A percentile compares a stretch with the other conserved stretches of the same genome.
Conservation (phyloP, 164 flowering plant species). For the Protea cynaroides region DNA sequence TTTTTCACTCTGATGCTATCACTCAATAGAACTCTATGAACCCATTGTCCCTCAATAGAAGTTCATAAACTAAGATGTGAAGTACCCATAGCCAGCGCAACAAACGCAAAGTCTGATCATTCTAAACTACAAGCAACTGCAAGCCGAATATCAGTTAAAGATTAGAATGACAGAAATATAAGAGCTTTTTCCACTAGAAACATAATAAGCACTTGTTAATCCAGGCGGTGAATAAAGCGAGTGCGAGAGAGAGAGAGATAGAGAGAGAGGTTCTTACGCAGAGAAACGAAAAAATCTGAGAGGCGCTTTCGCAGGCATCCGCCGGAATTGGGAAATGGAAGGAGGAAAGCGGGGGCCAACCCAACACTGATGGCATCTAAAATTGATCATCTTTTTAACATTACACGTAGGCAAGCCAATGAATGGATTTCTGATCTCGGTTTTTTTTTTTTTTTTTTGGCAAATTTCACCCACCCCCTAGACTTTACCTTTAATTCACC, state of each 20-base stretch:
- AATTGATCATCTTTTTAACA: too few relatives aligned
- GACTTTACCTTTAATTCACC: too few relatives aligned
- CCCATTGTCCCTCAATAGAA: too few relatives aligned
- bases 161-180: not conserved
- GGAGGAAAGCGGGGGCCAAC: constrained; percentile 1
- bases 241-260: not conserved
- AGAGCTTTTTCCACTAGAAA: not conserved
- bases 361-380: too few relatives aligned
- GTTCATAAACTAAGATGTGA: too few relatives aligned
- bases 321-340: not conserved
- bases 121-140: not conserved
- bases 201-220: not conserved
- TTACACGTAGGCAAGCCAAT: too few relatives aligned
- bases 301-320: not conserved
- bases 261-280: constrained; percentile 9
- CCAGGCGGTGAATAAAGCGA: not conserved
- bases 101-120: not conserved
- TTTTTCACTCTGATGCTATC: too few relatives aligned
- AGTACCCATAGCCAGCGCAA: too few relatives aligned
- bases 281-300: not conserved
- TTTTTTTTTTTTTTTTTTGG: too few relatives aligned
- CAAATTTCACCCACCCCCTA: too few relatives aligned
- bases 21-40: too few relatives aligned
- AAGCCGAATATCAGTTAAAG: not conserved
- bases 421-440: too few relatives aligned